Base-by-base conservation (phyloP, 2,329 filamentous ascomycete genomes). In the Paecilomyces formosus region DNA sequence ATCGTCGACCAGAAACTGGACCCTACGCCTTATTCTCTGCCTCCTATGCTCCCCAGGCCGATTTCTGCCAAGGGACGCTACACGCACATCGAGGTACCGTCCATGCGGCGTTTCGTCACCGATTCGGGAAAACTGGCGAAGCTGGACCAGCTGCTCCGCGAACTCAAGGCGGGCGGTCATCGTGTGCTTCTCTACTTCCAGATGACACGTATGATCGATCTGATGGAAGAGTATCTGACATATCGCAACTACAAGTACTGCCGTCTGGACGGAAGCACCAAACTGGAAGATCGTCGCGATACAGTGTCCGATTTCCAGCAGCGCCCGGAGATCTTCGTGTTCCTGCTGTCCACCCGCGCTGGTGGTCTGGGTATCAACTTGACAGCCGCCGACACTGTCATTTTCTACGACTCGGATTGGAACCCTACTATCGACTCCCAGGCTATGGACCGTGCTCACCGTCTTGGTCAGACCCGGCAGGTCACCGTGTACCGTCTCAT, bases 241-340 rank as follows among this genome's bases (percentile, higher is more conserved):
- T 97, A 97, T 78, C 90, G 94, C 72, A 97, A 97, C 78, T 97
- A 96, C 86, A 97, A 96, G 76, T 99, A 97, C 78, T 95, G 93
- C 69, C 90, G 94, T 60, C 83, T 99, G 52, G 94, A 99, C 69
- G 94, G 94, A 71, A 96, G 92, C 18, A 99, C 94, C 51, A 99
- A 97, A 74, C 83, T 99, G 55, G 94, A 99, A 74, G 94, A 99
- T 73, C 87, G 94, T 74, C 88, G 94, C 71, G 94, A 99, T 71
- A 97, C 94, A 0, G 94, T 99, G 26, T 85, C 92, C 54, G 93
- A 97, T 71, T 99, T 97, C 86, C 94, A 99, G 74, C 93, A 89
- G 30, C 85, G 90, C 45, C 89, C 91, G 0, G 92, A 96, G 18
- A 96, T 97, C 66, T 99, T 99, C 73, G 90, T 99, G 67, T 99